Evolutionary conservation across 1,284 basidiomycete species (phyloP).

Genomic region (Puccinia coronata): DNA sequence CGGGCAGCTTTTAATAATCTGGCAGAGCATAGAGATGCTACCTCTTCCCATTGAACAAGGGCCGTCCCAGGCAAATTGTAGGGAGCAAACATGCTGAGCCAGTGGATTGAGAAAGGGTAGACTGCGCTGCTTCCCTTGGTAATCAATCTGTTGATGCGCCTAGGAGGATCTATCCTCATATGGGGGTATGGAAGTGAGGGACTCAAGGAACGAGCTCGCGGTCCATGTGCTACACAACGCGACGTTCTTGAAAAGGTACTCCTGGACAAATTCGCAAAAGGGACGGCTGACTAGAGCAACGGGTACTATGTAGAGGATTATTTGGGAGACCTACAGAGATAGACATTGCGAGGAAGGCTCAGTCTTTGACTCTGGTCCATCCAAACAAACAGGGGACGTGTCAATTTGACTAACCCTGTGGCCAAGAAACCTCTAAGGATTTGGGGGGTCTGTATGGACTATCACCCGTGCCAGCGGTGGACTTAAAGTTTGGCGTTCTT

Average conservation of each 20-base stretch:
- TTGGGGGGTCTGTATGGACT: too few species aligned
- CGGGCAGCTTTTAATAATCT: neutral
- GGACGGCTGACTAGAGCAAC: neutral
- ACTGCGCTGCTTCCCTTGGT: too few species aligned
- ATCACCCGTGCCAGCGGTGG: neutral
- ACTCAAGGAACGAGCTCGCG: neutral
- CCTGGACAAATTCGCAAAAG: slow-evolving; percentile 10
- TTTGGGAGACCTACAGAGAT: too few species aligned
- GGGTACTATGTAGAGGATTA: neutral
- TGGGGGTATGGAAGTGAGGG: neutral
- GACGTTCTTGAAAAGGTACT: slow-evolving; percentile 1
- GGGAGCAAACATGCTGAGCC: neutral
- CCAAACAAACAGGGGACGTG: too few species aligned
- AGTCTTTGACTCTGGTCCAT: too few species aligned
- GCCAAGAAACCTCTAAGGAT: too few species aligned
- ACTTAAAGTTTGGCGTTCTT: neutral
- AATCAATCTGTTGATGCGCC: too few species aligned
- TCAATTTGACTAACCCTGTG: too few species aligned
- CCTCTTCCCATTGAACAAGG: slow-evolving; percentile 2
- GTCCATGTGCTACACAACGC: neutral
- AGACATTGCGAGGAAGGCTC: too few species aligned
- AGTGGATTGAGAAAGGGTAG: too few species aligned
- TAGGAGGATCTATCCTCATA: neutral
- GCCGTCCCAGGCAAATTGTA: slow-evolving; percentile 13
- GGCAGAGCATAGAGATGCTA: neutral